Base-by-base conservation (phyloP, 306 rosid genomes). In the Rosa persica region DNA sequence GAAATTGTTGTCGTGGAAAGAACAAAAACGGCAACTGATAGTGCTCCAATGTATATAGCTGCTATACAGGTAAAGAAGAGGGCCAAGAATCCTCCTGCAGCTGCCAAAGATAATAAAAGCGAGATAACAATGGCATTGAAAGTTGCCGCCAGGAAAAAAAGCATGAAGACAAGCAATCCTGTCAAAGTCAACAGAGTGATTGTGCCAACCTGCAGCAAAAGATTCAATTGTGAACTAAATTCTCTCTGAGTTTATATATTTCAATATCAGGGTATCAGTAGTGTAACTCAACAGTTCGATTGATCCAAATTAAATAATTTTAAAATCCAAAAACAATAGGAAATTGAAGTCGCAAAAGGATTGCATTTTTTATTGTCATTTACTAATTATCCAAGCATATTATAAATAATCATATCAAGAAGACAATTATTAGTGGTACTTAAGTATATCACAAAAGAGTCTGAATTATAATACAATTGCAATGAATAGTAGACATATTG, bases 81-180 rank as follows among this genome's bases (percentile, higher is more conserved):
- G 71, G 98, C 98, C 87, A 95, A 84, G 89, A 95, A 95, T 69
- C 98, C 97, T 85, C 98, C 98, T 15, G 92, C 98, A 12, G 89
- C 98, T 54, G 91, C 98, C 88, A 95, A 79, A 22, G 98, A 89
- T 64, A 92, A 27, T 22, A 95, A 86, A 72, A 95, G 88, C 42
- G 93, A 85, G 77, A 95, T 77, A 39, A 89, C 78, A 46, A 95
- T 36, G 68, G 93, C 98, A 75, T 89, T 95, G 84, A 89, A 40
- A 64, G 98, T 92, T 66, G 98, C 98, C 25, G 91, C 83, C 86
- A 89, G 76, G 78, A 92, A 88, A 97, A 95, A 95, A 81, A 95
- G 89, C 89, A 72, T 78, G 78, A 95, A 95, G 79, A 91, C 86
- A 74, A 92, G 89, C 84, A 93, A 78, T 61, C 98, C 98, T 52